Base-by-base conservation (phyloP, 2,329 filamentous ascomycete species). In the Aspergillus glaucus region DNA sequence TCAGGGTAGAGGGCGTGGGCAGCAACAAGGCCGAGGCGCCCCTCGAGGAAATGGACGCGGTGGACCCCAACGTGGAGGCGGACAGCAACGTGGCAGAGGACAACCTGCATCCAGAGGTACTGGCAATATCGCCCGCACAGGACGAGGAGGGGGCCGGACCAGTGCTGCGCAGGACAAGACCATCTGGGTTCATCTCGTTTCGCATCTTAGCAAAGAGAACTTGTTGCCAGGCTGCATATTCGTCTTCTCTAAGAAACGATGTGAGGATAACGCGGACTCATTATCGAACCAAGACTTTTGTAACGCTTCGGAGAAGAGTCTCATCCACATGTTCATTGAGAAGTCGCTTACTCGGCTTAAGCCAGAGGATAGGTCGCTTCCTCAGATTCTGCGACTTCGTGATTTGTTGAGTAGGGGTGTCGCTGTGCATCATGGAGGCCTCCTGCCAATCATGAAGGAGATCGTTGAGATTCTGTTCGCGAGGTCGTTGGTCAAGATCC, bases 201-300 rank as follows among this genome's bases (percentile, higher is more conserved):
- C 95, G 62, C 90, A 88, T 68, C 77, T 98, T 47, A 88, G 85
- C 60, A 95, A 95, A 67, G 82, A 90, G 46, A 88, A 82, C 44
- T 77, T 98, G 3, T 79, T 98, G 3, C 93, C 93, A 0, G 89
- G 87, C 7, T 97, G 92, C 66, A 95, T 98, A 57, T 98, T 98
- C 64, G 92, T 98, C 48, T 98, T 98, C 69, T 98, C 93, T 2
- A 98, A 97, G 74, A 95, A 93, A 70, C 79, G 93, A 46, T 97
- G 93, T 61, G 93, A 98, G 68, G 90, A 97, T 64, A 98, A 97
- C 65, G 93, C 93, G 0, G 89, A 96, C 65, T 92, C 93, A 0
- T 76, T 98, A 19, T 92, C 88, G 53, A 97, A 96, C 62, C 85
- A 95, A 57, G 93, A 98, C 63, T 97, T 95, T 63, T 94, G 87